Base-by-base conservation (phyloP, 2,329 filamentous ascomycete species). In the Ophiostoma perfectum region DNA sequence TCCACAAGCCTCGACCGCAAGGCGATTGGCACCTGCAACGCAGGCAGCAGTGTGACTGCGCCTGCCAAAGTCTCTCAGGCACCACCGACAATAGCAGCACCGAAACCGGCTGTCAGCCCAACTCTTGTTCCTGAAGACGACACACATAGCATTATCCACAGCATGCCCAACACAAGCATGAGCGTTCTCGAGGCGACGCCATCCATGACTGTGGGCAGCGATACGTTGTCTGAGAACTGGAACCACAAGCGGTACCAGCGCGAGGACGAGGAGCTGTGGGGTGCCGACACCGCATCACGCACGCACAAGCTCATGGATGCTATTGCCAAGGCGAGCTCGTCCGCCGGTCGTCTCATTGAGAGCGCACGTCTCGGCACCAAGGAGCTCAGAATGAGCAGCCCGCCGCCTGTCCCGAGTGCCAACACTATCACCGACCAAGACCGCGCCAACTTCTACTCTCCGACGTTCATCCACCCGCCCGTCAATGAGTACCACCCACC, bases 261-360 rank as follows among this genome's bases (percentile, higher is more conserved):
- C 67, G 91, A 95, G 76, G 93, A 97, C 72, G 93, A 97, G 78
- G 88, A 91, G 72, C 82, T 96, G 5, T 96, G 92, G 91, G 92
- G 92, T 18, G 52, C 44, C 71, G 86, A 88, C 73, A 78, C 84
- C 73, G 78, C 84, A 67, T 77, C 81, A 64, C 75, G 81, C 72
- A 81, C 83, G 69, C 84, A 88, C 73, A 82, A 84, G 74, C 73
- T 86, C 68, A 84, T 83, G 78, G 83, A 85, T 72, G 84, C 82
- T 71, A 82, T 87, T 72, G 84, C 83, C 73, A 86, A 87, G 74
- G 86, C 63, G 18, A 81, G 84, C 38, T 81, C 78, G 73, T 86
- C 80, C 66, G 85, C 84, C 14, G 83, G 84, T 60, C 80, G 84
- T 64, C 78, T 82, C 68, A 80, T 86, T 63, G 83, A 86, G 73